Conservation (phyloP, 2,329 filamentous ascomycete species). For the Scedosporium dehoogii region DNA sequence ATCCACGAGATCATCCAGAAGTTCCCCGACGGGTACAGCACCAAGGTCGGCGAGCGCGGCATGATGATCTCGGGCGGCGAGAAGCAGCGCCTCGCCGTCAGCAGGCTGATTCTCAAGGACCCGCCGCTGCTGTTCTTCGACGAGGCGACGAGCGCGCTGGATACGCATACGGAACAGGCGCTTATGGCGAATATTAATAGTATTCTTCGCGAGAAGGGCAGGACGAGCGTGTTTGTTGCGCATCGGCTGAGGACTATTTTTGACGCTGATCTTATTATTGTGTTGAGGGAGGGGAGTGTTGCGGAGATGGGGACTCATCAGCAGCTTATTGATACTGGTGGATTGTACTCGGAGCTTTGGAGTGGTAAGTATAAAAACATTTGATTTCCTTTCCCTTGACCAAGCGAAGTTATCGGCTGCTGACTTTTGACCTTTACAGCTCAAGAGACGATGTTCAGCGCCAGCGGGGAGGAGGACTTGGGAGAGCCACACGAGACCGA, state of each 20-base stretch:
- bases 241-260: slow-evolving; percentile 89
- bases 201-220: slow-evolving; percentile 75
- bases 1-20: slow-evolving; percentile 72
- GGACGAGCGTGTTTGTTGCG: slow-evolving; percentile 91
- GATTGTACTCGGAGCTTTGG: slow-evolving; percentile 85
- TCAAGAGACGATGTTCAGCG: slow-evolving; percentile 50
- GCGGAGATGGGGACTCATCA: slow-evolving; percentile 83
- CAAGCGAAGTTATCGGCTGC: not conserved
- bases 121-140: slow-evolving; percentile 89
- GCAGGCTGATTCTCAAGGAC: slow-evolving; percentile 76
- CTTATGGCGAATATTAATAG: slow-evolving; percentile 88
- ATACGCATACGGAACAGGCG: slow-evolving; percentile 88
- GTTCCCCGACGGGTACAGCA: slow-evolving; percentile 84
- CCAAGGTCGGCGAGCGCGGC: slow-evolving; percentile 84
- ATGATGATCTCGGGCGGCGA: slow-evolving; percentile 96
- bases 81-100: slow-evolving; percentile 83
- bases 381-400: not conserved
- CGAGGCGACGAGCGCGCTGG: slow-evolving; percentile 84
- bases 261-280: slow-evolving; percentile 87
- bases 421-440: slow-evolving; percentile 28
- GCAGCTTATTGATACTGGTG: slow-evolving; percentile 66
- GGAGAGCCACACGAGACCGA: slow-evolving; percentile 9
- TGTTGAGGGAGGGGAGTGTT: slow-evolving; percentile 74
- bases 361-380: slow-evolving; percentile 49
- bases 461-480: slow-evolving; percentile 32